Evolutionary conservation across 805 yeast genomes (phyloP).

Genomic region (Wickerhamiella cacticola): DNA sequence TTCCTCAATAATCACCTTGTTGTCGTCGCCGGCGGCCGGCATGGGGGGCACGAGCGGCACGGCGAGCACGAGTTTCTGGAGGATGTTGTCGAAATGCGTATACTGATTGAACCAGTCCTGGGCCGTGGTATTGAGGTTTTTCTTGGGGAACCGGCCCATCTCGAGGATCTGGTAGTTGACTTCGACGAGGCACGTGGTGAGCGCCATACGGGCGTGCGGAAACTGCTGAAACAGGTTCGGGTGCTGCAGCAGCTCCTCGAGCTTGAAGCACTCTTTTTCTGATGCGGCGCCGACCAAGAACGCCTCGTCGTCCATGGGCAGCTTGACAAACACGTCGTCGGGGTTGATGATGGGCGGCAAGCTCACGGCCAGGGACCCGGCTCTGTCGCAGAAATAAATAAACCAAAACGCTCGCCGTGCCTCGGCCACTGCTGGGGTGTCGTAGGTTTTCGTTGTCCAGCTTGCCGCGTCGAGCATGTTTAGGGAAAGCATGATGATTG

Average conservation of each 20-base stretch:
- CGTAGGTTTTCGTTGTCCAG: slow-evolving; percentile 6
- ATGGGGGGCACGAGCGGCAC: slow-evolving; percentile 15
- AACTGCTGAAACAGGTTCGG: slow-evolving; percentile 14
- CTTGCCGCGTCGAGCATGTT: slow-evolving; percentile 19
- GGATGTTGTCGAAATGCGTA: slow-evolving; percentile 15
- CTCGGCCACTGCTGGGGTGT: slow-evolving; percentile 21
- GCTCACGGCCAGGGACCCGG: slow-evolving; percentile 24
- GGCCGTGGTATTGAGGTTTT: slow-evolving; percentile 11
- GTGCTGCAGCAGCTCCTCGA: slow-evolving; percentile 14
- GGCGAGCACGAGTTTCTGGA: slow-evolving; percentile 10
- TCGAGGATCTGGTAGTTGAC: slow-evolving; percentile 14
- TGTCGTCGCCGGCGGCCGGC: slow-evolving; percentile 7
- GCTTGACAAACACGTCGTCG: slow-evolving; percentile 19
- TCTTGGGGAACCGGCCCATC: slow-evolving; percentile 17
- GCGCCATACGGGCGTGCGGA: slow-evolving; percentile 14
- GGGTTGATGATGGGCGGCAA: slow-evolving; percentile 21
- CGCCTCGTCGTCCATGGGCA: slow-evolving; percentile 24
- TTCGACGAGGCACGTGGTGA: slow-evolving; percentile 14
- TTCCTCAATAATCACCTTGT: slow-evolving; percentile 11
- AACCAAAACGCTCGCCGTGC: slow-evolving; percentile 27
- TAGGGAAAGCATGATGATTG: slow-evolving; percentile 22
- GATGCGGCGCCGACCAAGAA: slow-evolving; percentile 15
- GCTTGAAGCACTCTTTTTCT: slow-evolving; percentile 6
- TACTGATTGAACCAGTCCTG: slow-evolving; percentile 18
- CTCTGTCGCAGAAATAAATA: slow-evolving; percentile 20